phyloP scores from a whole-genome alignment of 352 stramenopile genomes.

The Phytopythium helicoides region DNA sequence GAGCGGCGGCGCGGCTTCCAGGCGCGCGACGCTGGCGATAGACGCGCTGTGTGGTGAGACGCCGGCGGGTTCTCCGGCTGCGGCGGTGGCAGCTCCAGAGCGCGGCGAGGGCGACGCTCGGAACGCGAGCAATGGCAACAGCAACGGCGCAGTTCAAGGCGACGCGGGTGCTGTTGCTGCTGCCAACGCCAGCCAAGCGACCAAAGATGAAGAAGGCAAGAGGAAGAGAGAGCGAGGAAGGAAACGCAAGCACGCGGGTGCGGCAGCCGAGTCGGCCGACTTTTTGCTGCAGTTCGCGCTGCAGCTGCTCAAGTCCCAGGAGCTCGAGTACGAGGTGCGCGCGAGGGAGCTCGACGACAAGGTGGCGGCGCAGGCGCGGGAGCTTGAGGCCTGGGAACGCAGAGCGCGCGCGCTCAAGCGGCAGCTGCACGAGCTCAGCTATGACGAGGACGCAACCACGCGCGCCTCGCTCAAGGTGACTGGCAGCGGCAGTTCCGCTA shows the following conservation, averaged over 20 bases:
- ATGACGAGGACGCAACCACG: slow-evolving; percentile 8
- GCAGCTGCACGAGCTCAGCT: slow-evolving; percentile 22
- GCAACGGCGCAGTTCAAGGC: too few species aligned
- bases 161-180: too few species aligned
- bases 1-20: too few species aligned
- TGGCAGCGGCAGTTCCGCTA: too few species aligned
- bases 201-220: too few species aligned
- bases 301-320: slow-evolving; percentile 27
- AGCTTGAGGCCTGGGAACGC: slow-evolving; percentile 40
- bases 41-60: too few species aligned
- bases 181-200: too few species aligned
- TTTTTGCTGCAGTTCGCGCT: slow-evolving; percentile 48
- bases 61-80: too few species aligned
- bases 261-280: slow-evolving; percentile 20
- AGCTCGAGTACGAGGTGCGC: slow-evolving; percentile 46
- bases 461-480: neutral
- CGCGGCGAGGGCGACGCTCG: too few species aligned
- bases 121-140: too few species aligned
- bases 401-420: slow-evolving; percentile 27
- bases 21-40: too few species aligned
- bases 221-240: slow-evolving; percentile 10
- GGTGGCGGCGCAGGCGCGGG: slow-evolving; percentile 17
- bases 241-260: neutral
- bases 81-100: too few species aligned
- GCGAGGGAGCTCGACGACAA: slow-evolving; percentile 41